These are phyloP conservation scores for Collybia sp. DNA, from an alignment of 768 basidiomycete species.

Conservation along the genomic window DNA sequence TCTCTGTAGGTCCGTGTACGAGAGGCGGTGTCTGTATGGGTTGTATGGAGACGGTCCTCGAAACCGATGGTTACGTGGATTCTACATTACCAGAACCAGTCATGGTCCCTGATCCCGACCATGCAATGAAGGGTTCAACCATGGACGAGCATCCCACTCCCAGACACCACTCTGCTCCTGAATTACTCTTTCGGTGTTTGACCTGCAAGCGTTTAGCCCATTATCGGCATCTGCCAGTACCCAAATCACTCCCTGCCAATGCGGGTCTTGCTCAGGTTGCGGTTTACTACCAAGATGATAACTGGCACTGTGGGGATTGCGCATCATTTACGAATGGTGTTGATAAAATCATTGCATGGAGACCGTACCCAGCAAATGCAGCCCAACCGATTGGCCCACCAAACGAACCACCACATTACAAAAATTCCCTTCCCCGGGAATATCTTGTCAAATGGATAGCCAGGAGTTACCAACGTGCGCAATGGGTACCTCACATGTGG, in stretches of 20 bases:
- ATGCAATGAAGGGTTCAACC: too few relatives aligned
- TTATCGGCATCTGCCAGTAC: constrained; percentile 65
- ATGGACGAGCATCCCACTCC: neutral
- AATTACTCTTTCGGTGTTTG: constrained; percentile 77
- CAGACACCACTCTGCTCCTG: constrained; percentile 16
- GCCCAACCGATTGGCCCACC: constrained; percentile 40
- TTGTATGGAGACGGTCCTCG: constrained; percentile 55
- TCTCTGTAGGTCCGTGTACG: constrained; percentile 45
- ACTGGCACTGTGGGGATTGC: constrained; percentile 79
- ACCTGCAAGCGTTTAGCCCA: constrained; percentile 82
- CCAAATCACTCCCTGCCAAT: constrained; percentile 29
- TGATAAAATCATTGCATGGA: constrained; percentile 91
- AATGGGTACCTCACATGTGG: constrained; percentile 96
- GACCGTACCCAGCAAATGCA: constrained; percentile 69
- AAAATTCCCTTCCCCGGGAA: constrained; percentile 70
- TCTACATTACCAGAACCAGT: neutral
- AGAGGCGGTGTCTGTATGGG: constrained; percentile 79
- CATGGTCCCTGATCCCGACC: too few relatives aligned
- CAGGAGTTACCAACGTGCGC: constrained; percentile 70
- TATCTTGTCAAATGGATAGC: constrained; percentile 90
- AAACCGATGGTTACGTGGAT: constrained; percentile 34
- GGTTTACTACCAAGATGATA: constrained; percentile 45
- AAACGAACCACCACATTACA: constrained; percentile 45
- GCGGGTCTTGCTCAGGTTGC: constrained; percentile 44
- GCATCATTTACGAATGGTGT: constrained; percentile 61